phyloP scores from a whole-genome alignment of 495 filamentous ascomycete genomes.

The Neurospora sp. region DNA sequence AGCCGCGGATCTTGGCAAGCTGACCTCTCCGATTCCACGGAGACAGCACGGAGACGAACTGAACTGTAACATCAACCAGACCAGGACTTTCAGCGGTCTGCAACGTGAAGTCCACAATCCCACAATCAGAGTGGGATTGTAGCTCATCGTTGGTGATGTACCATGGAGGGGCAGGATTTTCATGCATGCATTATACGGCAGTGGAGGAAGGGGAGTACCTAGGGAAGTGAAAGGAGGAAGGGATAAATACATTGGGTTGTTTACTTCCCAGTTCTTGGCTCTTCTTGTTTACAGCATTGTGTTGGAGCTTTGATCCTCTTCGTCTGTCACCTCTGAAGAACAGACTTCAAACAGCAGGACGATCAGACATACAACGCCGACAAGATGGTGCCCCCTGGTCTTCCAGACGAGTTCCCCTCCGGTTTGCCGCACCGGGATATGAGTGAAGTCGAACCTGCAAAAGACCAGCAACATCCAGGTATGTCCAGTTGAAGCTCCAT shows the following conservation, averaged over 20 bases:
- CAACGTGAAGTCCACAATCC: neutral
- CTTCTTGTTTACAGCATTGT: neutral
- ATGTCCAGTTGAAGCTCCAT: neutral
- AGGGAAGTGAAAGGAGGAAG: neutral
- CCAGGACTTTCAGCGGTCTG: neutral
- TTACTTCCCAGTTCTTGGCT: neutral
- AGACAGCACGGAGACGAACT: neutral
- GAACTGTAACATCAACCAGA: neutral
- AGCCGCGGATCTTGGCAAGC: neutral
- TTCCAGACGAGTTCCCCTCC: neutral
- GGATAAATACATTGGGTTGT: neutral
- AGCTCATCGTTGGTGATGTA: neutral
- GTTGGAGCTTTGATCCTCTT: neutral
- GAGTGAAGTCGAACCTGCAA: slow-evolving; percentile 8
- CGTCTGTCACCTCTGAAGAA: neutral
- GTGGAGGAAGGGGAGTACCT: neutral
- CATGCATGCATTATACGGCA: neutral
- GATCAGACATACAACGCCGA: neutral
- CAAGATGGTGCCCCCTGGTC: neutral
- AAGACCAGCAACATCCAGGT: slow-evolving; percentile 16
- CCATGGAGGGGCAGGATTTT: neutral
- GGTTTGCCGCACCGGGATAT: neutral
- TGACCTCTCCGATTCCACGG: neutral
- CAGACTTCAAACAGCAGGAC: neutral
- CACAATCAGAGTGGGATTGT: neutral